Evolutionary conservation across 2,329 filamentous ascomycete species (phyloP).

Genomic region (Biscogniauxia marginata): DNA sequence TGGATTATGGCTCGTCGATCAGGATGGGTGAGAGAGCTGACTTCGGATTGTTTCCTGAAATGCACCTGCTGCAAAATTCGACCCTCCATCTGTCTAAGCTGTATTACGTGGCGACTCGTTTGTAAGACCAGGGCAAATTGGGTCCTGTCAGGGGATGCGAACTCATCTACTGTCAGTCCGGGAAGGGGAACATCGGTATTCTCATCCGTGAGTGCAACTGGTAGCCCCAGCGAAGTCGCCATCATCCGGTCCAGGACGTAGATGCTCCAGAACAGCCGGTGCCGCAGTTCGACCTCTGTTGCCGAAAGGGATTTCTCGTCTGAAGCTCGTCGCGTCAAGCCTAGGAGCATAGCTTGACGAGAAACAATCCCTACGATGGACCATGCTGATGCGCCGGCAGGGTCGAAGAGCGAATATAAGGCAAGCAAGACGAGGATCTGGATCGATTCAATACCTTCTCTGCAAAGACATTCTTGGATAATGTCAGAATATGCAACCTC

Average conservation of each 20-base stretch:
- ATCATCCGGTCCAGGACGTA: constrained; percentile 47
- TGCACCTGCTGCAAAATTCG: constrained; percentile 39
- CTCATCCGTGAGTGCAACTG: constrained; percentile 39
- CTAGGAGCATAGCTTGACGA: constrained; percentile 40
- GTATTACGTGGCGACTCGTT: constrained; percentile 44
- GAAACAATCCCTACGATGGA: constrained; percentile 40
- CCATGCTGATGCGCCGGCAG: constrained; percentile 38
- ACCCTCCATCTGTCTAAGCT: constrained; percentile 43
- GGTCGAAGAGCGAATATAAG: constrained; percentile 44
- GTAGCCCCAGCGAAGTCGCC: constrained; percentile 40
- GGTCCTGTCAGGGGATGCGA: constrained; percentile 38
- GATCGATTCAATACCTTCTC: constrained; percentile 37
- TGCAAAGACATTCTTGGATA: constrained; percentile 39
- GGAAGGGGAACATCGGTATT: constrained; percentile 42
- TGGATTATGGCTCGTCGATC: constrained; percentile 35
- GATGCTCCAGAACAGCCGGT: constrained; percentile 45
- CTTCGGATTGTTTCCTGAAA: constrained; percentile 30
- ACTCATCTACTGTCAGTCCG: constrained; percentile 45
- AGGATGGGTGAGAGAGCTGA: constrained; percentile 29
- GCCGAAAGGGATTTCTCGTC: constrained; percentile 27
- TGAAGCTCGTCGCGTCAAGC: constrained; percentile 33
- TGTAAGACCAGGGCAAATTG: constrained; percentile 42
- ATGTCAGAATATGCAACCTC: constrained; percentile 40
- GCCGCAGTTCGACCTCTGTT: constrained; percentile 32
- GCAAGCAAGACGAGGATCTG: constrained; percentile 42